Conservation (phyloP, 2,329 filamentous ascomycete species). For the Bertia moriformis region DNA sequence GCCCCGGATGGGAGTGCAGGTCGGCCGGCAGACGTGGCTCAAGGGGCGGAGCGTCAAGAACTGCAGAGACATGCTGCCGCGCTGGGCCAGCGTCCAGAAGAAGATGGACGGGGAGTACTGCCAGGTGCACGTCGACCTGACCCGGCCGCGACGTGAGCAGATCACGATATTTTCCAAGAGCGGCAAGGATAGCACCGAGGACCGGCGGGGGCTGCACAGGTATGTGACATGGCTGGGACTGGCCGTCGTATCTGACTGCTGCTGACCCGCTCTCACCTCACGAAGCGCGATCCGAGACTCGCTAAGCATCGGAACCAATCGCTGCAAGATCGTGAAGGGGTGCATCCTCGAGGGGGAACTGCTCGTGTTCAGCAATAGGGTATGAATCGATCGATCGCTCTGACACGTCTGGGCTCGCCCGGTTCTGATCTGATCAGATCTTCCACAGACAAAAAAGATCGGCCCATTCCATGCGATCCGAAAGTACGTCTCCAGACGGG, state of each 20-base stretch:
- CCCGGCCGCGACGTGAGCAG: constrained; percentile 18
- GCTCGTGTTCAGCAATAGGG: constrained; percentile 58
- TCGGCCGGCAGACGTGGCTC: constrained; percentile 47
- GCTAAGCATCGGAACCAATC: constrained; percentile 41
- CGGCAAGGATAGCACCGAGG: constrained; percentile 72
- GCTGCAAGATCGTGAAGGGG: constrained; percentile 40
- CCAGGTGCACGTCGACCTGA: constrained; percentile 67
- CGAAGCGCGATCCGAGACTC: constrained; percentile 51
- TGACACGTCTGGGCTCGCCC: neutral
- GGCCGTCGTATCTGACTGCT: neutral
- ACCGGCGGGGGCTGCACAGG: constrained; percentile 46
- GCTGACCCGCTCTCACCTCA: neutral
- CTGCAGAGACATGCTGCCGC: constrained; percentile 49
- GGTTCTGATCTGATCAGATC: too few species aligned
- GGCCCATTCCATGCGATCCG: constrained; percentile 70
- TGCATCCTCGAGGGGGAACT: constrained; percentile 79
- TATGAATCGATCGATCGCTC: constrained; percentile 10
- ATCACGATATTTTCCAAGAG: constrained; percentile 86
- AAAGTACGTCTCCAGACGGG: constrained; percentile 64
- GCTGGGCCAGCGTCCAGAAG: constrained; percentile 58
- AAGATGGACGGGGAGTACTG: constrained; percentile 87
- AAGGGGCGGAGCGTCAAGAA: constrained; percentile 62
- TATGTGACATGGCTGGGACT: constrained; percentile 13
- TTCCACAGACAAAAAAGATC: constrained; percentile 44
- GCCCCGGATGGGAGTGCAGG: constrained; percentile 44